A percentile compares a stretch with the other conserved stretches of the same genome.
phyloP scores from a whole-genome alignment of 2,329 filamentous ascomycete species.

The Aspergillus transmontanensis region DNA sequence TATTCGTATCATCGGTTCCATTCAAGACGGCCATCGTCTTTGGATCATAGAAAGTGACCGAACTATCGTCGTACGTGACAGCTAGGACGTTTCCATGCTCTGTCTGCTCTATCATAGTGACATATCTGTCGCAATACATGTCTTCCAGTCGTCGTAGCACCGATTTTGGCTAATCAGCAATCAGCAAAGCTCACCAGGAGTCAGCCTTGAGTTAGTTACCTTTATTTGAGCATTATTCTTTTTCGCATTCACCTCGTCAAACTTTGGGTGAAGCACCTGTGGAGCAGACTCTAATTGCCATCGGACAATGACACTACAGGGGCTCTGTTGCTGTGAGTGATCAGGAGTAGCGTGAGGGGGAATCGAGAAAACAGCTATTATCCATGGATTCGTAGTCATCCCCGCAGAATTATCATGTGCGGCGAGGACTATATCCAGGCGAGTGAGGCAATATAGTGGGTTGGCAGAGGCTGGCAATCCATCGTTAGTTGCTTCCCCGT shows the following conservation, averaged over 20 bases:
- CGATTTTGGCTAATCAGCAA: slow-evolving; percentile 44
- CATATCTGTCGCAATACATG: slow-evolving; percentile 67
- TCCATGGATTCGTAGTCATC: slow-evolving; percentile 61
- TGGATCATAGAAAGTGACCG: slow-evolving; percentile 77
- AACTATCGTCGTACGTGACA: slow-evolving; percentile 77
- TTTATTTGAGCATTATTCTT: slow-evolving; percentile 56
- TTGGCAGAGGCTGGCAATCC: slow-evolving; percentile 29
- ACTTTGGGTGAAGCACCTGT: slow-evolving; percentile 71
- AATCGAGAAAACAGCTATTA: slow-evolving; percentile 74
- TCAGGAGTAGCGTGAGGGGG: slow-evolving; percentile 53
- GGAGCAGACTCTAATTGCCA: slow-evolving; percentile 75
- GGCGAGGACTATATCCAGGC: slow-evolving; percentile 72
- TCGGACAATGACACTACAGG: slow-evolving; percentile 74
- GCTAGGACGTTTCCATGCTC: slow-evolving; percentile 73
- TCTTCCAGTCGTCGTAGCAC: slow-evolving; percentile 68
- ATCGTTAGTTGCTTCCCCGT: slow-evolving; percentile 26
- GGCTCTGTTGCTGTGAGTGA: slow-evolving; percentile 63
- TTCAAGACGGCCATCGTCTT: slow-evolving; percentile 70
- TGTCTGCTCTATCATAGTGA: slow-evolving; percentile 68
- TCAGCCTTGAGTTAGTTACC: slow-evolving; percentile 23
- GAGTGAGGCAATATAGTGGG: slow-evolving; percentile 65
- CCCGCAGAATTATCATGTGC: slow-evolving; percentile 59
- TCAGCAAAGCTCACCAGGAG: slow-evolving; percentile 19
- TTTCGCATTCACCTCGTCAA: slow-evolving; percentile 72
- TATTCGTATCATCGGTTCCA: slow-evolving; percentile 64